A percentile compares a stretch with the other conserved stretches of the same genome.
Conservation (phyloP, 129 eudicot species). For the Flaveria linearis region DNA sequence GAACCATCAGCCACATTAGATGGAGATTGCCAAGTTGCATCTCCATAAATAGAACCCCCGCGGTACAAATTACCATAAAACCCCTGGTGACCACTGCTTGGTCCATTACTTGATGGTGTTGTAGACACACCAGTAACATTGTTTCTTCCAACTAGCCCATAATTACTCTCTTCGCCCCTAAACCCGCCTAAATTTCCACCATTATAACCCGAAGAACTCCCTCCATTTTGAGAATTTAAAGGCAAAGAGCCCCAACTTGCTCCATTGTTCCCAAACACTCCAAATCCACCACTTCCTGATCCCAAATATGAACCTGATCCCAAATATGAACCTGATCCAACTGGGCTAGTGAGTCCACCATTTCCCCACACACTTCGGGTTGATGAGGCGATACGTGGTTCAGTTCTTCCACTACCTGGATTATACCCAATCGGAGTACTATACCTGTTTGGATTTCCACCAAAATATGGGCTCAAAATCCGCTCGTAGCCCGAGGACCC, state of each 20-base stretch:
- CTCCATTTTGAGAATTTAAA: constrained; percentile 48
- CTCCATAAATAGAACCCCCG: constrained; percentile 58
- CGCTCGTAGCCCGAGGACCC: constrained; percentile 60
- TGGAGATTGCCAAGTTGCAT: constrained; percentile 61
- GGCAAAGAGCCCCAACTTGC: constrained; percentile 58
- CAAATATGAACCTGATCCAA: constrained; percentile 50
- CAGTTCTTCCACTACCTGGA: constrained; percentile 46
- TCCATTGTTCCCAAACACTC: constrained; percentile 64
- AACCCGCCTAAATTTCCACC: constrained; percentile 52
- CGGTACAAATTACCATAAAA: constrained; percentile 60
- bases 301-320: constrained; percentile 56
- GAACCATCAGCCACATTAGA: constrained; percentile 60
- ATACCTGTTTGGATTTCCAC: constrained; percentile 53
- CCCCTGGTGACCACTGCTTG: constrained; percentile 49
- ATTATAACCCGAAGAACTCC: constrained; percentile 49
- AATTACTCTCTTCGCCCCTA: constrained; percentile 52
- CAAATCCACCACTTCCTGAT: constrained; percentile 65
- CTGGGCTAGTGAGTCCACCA: constrained; percentile 46
- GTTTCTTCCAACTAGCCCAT: constrained; percentile 61
- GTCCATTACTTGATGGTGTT: constrained; percentile 43
- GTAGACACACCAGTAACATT: constrained; percentile 34
- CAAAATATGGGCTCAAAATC: constrained; percentile 53
- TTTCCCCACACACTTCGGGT: constrained; percentile 66
- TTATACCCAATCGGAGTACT: constrained; percentile 68
- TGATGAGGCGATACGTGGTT: constrained; percentile 50